Evolutionary conservation across 2,329 filamentous ascomycete species (phyloP).

Genomic region (Rhynchosporium secalis): DNA sequence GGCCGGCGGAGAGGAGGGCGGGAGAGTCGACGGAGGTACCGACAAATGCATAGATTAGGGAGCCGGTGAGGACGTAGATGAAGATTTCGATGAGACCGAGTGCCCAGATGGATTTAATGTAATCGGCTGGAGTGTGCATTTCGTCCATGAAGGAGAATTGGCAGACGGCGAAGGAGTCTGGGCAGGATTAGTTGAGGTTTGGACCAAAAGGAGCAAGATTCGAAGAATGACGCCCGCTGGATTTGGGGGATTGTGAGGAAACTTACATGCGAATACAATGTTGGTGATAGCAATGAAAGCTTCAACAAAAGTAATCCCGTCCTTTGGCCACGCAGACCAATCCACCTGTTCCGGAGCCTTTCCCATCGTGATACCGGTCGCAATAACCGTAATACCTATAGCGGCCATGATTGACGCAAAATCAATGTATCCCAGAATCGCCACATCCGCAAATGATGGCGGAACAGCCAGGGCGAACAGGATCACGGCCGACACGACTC

Average conservation of each 20-base stretch:
- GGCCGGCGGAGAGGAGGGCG: slow-evolving; percentile 56
- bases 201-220: too few species aligned
- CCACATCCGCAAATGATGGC: slow-evolving; percentile 57
- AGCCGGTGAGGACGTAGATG: slow-evolving; percentile 58
- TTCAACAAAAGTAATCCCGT: slow-evolving; percentile 43
- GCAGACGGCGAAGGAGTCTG: slow-evolving; percentile 39
- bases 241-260: neutral
- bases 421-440: slow-evolving; percentile 55
- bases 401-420: slow-evolving; percentile 49
- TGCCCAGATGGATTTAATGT: slow-evolving; percentile 45
- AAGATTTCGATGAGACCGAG: slow-evolving; percentile 53
- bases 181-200: neutral
- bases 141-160: slow-evolving; percentile 39
- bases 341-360: slow-evolving; percentile 16
- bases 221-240: too few species aligned
- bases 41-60: slow-evolving; percentile 61
- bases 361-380: slow-evolving; percentile 45
- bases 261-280: slow-evolving; percentile 58
- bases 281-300: slow-evolving; percentile 55
- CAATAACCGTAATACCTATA: slow-evolving; percentile 58
- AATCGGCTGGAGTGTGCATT: slow-evolving; percentile 41
- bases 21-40: slow-evolving; percentile 57
- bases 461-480: slow-evolving; percentile 55
- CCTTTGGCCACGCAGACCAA: slow-evolving; percentile 34
- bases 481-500: slow-evolving; percentile 51